A percentile compares a stretch with the other conserved stretches of the same genome.
Conservation (phyloP, 768 basidiomycete genomes). For the Lentinula raphanica region DNA sequence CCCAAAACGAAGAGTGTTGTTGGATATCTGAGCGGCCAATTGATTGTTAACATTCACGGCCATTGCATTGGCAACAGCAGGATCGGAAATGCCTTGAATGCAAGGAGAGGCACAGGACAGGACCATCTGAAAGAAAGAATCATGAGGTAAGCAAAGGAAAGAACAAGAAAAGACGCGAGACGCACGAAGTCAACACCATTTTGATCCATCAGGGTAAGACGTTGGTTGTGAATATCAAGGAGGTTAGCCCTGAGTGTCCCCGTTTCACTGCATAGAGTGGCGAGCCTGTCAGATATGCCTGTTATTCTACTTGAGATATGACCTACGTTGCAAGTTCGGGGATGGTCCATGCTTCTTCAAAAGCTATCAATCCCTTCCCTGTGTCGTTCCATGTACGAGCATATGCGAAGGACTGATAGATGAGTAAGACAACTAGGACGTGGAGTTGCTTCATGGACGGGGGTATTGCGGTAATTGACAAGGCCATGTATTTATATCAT, state of each 20-base stretch:
- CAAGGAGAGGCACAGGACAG: slow-evolving; percentile 14
- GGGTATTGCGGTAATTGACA: not conserved
- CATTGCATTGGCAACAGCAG: slow-evolving; percentile 13
- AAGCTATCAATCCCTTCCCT: not conserved
- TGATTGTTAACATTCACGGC: slow-evolving; percentile 32
- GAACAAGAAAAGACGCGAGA: not conserved
- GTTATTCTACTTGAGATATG: not conserved
- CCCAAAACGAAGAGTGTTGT: slow-evolving; percentile 23
- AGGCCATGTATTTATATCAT: not conserved
- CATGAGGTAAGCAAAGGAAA: not conserved
- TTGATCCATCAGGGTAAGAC: slow-evolving; percentile 7
- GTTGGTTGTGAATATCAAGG: slow-evolving; percentile 7
- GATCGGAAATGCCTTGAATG: slow-evolving; percentile 10
- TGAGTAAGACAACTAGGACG: not conserved
- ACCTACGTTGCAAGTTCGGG: not conserved
- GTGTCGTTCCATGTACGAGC: slow-evolving; percentile 8
- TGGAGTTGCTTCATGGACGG: not conserved
- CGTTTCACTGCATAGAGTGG: not conserved
- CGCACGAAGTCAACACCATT: slow-evolving; percentile 5
- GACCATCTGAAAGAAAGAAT: slow-evolving; percentile 1
- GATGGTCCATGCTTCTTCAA: slow-evolving; percentile 6
- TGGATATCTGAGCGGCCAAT: slow-evolving; percentile 7
- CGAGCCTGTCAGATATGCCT: too few relatives aligned
- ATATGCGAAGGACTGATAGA: not conserved
- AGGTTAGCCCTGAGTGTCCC: slow-evolving; percentile 1